phyloP scores from a whole-genome alignment of 108 stramenopile genomes.

The Discostella pseudostelligera region DNA sequence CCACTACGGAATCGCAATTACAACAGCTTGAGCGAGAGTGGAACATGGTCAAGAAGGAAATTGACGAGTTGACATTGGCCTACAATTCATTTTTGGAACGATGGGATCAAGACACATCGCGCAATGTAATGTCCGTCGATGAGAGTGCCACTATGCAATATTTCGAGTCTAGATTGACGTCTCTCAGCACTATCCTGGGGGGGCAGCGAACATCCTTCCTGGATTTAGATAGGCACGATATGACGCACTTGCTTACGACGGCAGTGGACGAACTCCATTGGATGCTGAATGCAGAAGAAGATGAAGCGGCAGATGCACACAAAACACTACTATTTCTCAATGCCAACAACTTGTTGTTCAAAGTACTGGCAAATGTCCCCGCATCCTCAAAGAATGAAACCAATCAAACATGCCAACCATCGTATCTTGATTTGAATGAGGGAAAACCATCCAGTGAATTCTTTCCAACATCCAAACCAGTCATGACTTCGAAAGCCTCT shows the following conservation, averaged over 20 bases:
- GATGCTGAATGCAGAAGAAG: constrained; percentile 11
- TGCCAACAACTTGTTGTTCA: constrained; percentile 13
- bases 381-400: background rate
- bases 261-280: constrained; percentile 9
- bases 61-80: constrained; percentile 3
- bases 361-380: background rate
- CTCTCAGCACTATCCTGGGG: constrained; percentile 13
- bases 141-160: background rate
- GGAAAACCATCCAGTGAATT: constrained; percentile 20
- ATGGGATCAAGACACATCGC: constrained; percentile 18
- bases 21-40: constrained; percentile 1
- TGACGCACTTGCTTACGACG: constrained; percentile 1
- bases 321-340: constrained; percentile 20
- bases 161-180: background rate
- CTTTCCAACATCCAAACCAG: background rate
- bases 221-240: constrained; percentile 16
- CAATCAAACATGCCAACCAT: constrained; percentile 5
- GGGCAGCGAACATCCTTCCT: constrained; percentile 10
- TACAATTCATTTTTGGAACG: constrained; percentile 14
- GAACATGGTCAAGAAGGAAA: constrained; percentile 1
- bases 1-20: constrained; percentile 14
- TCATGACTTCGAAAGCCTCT: background rate
- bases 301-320: background rate
- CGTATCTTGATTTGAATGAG: constrained; percentile 15
- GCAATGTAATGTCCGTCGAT: background rate